A percentile compares a stretch with the other conserved stretches of the same genome.
Conservation (phyloP, 805 yeast genomes). For the Candida sonorensis region DNA sequence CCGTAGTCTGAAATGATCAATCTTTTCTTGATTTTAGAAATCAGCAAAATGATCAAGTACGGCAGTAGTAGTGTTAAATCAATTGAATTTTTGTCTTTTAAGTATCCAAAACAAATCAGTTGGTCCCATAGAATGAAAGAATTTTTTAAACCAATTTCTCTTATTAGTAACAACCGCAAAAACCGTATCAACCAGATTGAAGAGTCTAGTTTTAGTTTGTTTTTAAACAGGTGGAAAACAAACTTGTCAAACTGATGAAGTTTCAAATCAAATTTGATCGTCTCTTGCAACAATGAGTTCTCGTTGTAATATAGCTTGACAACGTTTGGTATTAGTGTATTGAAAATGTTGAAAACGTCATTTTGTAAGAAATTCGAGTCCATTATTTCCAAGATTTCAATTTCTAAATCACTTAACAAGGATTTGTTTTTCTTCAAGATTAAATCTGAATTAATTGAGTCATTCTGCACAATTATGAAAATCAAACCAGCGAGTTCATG, state of each 20-base stretch:
- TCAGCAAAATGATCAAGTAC: conserved; percentile 34
- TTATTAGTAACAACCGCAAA: conserved; percentile 36
- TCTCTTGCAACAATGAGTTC: conserved; percentile 34
- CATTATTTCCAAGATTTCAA: conserved; percentile 32
- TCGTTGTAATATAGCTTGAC: conserved; percentile 35
- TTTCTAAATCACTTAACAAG: conserved; percentile 24
- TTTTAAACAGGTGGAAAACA: conserved; percentile 38
- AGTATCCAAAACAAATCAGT: conserved; percentile 28
- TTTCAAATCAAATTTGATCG: conserved; percentile 40
- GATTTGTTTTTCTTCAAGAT: conserved; percentile 1
- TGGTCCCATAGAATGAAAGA: conserved; percentile 44
- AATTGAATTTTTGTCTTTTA: conserved; percentile 7
- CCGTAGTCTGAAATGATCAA: conserved; percentile 44
- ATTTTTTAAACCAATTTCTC: conserved; percentile 38
- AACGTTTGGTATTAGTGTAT: conserved; percentile 30
- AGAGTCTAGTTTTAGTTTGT: conserved; percentile 40
- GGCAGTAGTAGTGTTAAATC: conserved; percentile 31
- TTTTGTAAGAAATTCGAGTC: conserved; percentile 32
- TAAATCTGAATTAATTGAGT: conserved; percentile 21
- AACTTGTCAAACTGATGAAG: conserved; percentile 46
- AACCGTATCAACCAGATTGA: conserved; percentile 52
- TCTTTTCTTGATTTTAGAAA: conserved; percentile 37
- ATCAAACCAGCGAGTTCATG: conserved; percentile 49
- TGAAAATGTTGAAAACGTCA: conserved; percentile 38
- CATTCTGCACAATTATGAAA: conserved; percentile 33